Conservation (phyloP, 495 filamentous ascomycete species). For the Trichocladium uniseriatum region DNA sequence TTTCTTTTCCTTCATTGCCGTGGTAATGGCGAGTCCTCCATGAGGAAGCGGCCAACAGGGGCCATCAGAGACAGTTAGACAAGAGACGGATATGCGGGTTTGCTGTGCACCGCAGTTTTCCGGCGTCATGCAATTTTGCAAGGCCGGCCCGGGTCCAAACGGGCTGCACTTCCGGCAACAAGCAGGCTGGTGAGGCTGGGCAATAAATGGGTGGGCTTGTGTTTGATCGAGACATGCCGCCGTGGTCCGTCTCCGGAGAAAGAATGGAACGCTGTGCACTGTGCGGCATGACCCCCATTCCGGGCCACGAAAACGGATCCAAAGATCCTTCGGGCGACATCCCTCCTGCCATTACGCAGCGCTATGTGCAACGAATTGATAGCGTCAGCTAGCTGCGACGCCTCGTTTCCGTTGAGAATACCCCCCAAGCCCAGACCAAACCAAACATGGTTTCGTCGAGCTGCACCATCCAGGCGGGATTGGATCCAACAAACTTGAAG, state of each 20-base stretch:
- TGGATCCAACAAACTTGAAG: neutral
- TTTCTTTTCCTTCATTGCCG: too few species aligned
- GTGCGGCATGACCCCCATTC: conserved; percentile 9
- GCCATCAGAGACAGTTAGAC: too few species aligned
- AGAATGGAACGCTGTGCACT: conserved; percentile 2
- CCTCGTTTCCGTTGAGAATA: neutral
- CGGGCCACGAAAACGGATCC: conserved; percentile 7
- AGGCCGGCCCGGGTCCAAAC: neutral
- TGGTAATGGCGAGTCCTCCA: too few species aligned
- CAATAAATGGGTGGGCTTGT: neutral
- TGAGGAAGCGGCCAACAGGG: too few species aligned
- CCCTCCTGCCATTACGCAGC: neutral
- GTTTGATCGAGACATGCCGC: neutral
- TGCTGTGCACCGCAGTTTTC: neutral
- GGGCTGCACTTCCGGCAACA: neutral
- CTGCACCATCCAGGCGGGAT: conserved; percentile 6
- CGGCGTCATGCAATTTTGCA: neutral
- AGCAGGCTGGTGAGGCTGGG: neutral
- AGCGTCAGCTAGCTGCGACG: conserved; percentile 1
- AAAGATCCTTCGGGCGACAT: neutral
- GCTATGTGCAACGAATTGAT: neutral
- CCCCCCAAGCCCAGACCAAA: conserved; percentile 1
- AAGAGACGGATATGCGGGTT: too few species aligned
- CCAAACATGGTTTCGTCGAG: conserved; percentile 8
- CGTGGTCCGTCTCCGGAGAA: neutral